phyloP scores from a whole-genome alignment of 2,329 filamentous ascomycete genomes.

The Arthrobotrys iridis region DNA sequence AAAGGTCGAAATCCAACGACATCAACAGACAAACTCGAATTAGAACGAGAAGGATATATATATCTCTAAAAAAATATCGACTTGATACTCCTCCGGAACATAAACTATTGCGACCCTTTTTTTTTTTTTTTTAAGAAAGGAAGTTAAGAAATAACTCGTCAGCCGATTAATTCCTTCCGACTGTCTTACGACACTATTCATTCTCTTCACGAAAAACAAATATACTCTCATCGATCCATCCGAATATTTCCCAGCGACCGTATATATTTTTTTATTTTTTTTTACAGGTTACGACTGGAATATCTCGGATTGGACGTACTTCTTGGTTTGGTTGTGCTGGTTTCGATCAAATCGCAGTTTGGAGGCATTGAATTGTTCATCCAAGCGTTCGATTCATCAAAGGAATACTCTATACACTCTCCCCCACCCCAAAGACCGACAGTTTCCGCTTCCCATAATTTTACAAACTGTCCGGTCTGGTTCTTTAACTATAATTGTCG shows the following conservation, averaged over 20 bases:
- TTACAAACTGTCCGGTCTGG: slow-evolving; percentile 4
- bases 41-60: neutral
- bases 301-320: slow-evolving; percentile 29
- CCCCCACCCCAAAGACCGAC: slow-evolving; percentile 1
- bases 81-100: slow-evolving; percentile 11
- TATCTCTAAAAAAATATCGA: neutral
- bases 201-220: slow-evolving; percentile 46
- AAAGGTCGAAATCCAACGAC: neutral
- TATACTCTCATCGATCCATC: slow-evolving; percentile 18
- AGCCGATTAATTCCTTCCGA: slow-evolving; percentile 38
- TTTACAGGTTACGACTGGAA: slow-evolving; percentile 28
- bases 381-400: slow-evolving; percentile 53
- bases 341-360: slow-evolving; percentile 55
- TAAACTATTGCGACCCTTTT: slow-evolving; percentile 18
- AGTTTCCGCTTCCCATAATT: neutral
- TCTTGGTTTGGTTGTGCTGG: slow-evolving; percentile 54
- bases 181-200: slow-evolving; percentile 46
- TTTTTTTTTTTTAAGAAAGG: neutral
- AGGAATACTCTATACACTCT: slow-evolving; percentile 24
- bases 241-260: slow-evolving; percentile 16
- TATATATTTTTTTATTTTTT: no score
- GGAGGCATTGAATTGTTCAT: slow-evolving; percentile 55
- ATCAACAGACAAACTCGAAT: no score
- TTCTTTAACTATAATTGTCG: slow-evolving; percentile 7
- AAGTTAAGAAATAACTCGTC: slow-evolving; percentile 8